phyloP scores from a whole-genome alignment of 129 eudicot species.

The Heracleum sosnowskyi region DNA sequence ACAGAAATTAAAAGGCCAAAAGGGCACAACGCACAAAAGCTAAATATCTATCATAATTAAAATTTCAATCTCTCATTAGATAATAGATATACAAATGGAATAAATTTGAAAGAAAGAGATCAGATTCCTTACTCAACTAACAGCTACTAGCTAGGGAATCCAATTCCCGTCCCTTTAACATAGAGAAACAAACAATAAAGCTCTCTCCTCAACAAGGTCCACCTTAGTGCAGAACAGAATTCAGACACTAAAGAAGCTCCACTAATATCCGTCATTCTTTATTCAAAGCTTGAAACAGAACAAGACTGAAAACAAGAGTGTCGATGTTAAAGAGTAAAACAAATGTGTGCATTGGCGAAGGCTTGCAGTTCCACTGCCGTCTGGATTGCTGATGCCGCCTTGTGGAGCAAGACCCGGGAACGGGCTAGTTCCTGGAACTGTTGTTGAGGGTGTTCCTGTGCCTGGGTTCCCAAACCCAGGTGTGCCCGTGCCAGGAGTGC shows the following conservation, averaged over 20 bases:
- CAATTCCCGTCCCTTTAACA: conserved; percentile 22
- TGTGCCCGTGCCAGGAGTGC: conserved; percentile 8
- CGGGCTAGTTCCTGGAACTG: conserved; percentile 8
- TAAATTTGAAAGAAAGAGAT: conserved; percentile 24
- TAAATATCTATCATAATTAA: neutral
- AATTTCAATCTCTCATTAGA: conserved; percentile 27
- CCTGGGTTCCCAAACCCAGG: neutral
- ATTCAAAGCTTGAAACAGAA: conserved; percentile 32
- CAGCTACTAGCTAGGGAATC: conserved; percentile 50
- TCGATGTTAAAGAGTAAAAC: conserved; percentile 14
- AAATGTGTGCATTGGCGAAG: conserved; percentile 13
- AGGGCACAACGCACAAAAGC: neutral
- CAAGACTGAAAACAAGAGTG: conserved; percentile 37
- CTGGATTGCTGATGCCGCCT: conserved; percentile 27
- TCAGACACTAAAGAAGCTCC: neutral
- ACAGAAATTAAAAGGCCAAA: neutral
- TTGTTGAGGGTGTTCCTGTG: neutral
- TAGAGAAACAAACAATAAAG: neutral
- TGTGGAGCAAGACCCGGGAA: conserved; percentile 44
- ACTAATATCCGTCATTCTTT: neutral
- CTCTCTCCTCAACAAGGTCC: neutral
- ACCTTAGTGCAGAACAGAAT: neutral
- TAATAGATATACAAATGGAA: conserved; percentile 33
- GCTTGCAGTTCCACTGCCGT: conserved; percentile 27
- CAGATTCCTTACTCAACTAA: conserved; percentile 23